Conservation (phyloP, 163 green algal genomes). For the Scenedesmus sp. region DNA sequence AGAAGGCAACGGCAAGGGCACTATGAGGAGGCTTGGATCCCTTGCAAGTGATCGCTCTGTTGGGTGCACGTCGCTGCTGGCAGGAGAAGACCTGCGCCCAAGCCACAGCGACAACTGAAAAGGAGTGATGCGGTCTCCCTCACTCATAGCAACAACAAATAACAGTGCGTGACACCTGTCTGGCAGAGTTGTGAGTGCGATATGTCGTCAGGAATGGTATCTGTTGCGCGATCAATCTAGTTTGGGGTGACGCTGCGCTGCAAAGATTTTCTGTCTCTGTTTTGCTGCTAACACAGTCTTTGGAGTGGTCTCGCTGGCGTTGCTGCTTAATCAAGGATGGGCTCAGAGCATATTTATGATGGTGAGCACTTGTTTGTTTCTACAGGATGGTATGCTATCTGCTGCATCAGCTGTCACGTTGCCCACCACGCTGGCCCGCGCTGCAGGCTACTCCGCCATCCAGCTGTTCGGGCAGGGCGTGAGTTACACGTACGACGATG, state of each 20-base stretch:
- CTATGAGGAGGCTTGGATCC: neutral
- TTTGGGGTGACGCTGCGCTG: neutral
- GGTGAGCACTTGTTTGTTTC: neutral
- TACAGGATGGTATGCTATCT: neutral
- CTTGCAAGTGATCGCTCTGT: neutral
- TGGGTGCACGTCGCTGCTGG: neutral
- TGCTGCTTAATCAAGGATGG: conserved; percentile 2
- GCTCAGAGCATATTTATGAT: conserved; percentile 46
- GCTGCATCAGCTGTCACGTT: conserved; percentile 22
- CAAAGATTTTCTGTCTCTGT: neutral
- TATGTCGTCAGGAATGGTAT: neutral
- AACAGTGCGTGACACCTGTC: neutral
- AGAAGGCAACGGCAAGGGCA: neutral
- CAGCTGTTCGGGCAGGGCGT: conserved; percentile 89
- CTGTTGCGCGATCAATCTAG: neutral
- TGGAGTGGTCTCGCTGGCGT: neutral
- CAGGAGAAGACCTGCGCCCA: neutral
- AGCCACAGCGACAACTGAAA: neutral
- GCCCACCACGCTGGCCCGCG: conserved; percentile 7
- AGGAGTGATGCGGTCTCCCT: neutral
- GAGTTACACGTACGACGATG: conserved; percentile 98
- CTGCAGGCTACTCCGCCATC: conserved; percentile 63
- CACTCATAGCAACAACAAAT: neutral
- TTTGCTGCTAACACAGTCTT: neutral
- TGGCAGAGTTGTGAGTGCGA: neutral